Evolutionary conservation across 2,329 filamentous ascomycete genomes (phyloP), one percentile per base, ranked within the genome.

Genomic region (Salinomyces thailandicus): DNA sequence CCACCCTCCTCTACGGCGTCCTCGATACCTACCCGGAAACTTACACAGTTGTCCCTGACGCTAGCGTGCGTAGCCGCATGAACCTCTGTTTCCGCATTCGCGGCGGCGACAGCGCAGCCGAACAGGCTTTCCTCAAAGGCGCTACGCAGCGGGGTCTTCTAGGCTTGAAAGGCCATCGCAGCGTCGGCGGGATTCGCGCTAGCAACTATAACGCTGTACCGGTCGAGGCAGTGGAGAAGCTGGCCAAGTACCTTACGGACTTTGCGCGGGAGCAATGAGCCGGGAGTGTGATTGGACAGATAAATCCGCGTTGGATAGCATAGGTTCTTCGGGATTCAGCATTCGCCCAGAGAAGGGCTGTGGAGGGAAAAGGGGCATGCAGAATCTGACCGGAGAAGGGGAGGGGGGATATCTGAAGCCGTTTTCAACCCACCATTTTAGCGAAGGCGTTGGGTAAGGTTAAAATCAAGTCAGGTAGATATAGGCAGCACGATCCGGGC

Each of bases 41-140:
- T n/a, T 96, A 93, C 64, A 70, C 67, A 35, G 73, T 95, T 19
- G 77, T 95, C 0, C 85, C 86, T 0, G 72, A 81, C 48, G 82
- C 81, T 62, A 66, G 67, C 15, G 81, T 73, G 3, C 80, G 87
- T 38, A 93, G 84, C 50, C 71, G 85, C 37, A 94, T 96, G 82
- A 96, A 96, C 62, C 83, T 96, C 40, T 95, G 86, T 69, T 95
- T 95, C 71, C 70, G 86, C 12, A 72, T 93, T 13, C 67, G 67
- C 32, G 73, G 70, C 30, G 75, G 79, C 28, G 66, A 77, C 40
- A 76, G 79, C 35, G 52, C 52, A 30, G 77, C 73, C 9, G 87
- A 96, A 60, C 84, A 85, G 61, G 70, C 69, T 0, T 96, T 96
- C 63, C 60, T 96, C 31, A 72, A 79, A 42, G 76, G 81, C 32